A percentile compares a stretch with the other conserved stretches of the same genome.
These are phyloP conservation scores for Solanum peruvianum DNA, from an alignment of 257 asterid species.

Conservation along the genomic window DNA sequence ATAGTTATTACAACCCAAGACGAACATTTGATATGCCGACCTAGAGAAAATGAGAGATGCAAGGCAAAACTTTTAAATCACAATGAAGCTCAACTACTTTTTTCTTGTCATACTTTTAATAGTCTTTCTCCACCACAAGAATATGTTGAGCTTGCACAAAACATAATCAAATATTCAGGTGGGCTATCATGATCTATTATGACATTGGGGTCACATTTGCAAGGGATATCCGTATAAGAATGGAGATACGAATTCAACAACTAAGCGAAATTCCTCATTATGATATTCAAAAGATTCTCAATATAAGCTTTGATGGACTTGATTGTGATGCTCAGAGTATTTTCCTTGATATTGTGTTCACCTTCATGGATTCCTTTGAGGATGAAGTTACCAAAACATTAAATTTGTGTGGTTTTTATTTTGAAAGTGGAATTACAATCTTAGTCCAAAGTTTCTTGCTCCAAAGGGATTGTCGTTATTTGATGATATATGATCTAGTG, in stretches of 20 bases:
- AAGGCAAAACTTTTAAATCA: background rate
- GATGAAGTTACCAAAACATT: background rate
- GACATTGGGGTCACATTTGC: background rate
- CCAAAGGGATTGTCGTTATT: background rate
- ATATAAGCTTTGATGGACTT: background rate
- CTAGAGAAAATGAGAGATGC: background rate
- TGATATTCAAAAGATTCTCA: background rate
- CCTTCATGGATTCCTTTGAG: background rate
- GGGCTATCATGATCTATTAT: background rate
- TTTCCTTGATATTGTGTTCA: too few relatives aligned
- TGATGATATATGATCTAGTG: background rate
- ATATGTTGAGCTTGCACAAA: background rate
- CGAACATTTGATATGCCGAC: background rate
- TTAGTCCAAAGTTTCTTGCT: background rate
- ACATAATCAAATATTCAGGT: background rate
- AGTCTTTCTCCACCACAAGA: background rate
- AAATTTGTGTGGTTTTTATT: background rate
- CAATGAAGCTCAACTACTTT: background rate
- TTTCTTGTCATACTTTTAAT: background rate
- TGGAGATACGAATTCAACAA: background rate
- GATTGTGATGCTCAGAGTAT: background rate
- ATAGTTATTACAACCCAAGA: background rate
- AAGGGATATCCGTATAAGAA: background rate
- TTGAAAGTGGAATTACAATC: background rate
- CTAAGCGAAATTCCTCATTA: background rate